A percentile compares a stretch with the other conserved stretches of the same genome.
Conservation (phyloP, 306 rosid genomes). For the Ziziphus jujuba region DNA sequence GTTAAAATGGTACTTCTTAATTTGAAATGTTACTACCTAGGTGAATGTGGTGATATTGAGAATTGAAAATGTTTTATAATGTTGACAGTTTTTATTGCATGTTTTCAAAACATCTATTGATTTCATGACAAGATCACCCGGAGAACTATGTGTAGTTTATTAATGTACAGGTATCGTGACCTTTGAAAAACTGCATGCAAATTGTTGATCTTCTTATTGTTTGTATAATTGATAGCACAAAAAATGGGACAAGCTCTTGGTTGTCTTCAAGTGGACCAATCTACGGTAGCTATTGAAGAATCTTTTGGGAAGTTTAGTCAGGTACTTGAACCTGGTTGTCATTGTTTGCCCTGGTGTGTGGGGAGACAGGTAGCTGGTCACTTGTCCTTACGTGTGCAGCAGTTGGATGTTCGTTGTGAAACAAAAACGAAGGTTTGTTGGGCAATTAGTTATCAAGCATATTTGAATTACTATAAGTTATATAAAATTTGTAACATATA, state of each 20-base stretch:
- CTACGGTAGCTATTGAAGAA: conserved; percentile 51
- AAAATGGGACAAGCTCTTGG: conserved; percentile 54
- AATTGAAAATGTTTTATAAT: background rate
- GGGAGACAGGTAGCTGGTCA: conserved; percentile 51
- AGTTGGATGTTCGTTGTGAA: conserved; percentile 61
- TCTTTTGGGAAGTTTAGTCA: conserved; percentile 55
- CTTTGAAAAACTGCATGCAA: background rate
- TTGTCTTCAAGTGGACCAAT: conserved; percentile 59
- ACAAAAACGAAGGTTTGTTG: conserved; percentile 55
- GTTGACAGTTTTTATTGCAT: conserved; percentile 1
- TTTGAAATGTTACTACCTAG: background rate
- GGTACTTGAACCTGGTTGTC: conserved; percentile 57
- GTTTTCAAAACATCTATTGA: background rate
- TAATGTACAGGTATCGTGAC: background rate
- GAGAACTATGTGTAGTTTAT: background rate
- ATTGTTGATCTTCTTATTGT: conserved; percentile 7
- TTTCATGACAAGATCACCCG: background rate
- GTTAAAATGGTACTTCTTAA: no score
- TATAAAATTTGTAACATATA: background rate
- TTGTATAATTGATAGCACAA: conserved; percentile 5
- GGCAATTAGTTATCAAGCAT: background rate
- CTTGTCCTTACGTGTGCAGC: conserved; percentile 56
- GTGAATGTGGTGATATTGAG: background rate
- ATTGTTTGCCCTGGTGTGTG: conserved; percentile 54
- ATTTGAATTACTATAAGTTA: background rate